A percentile compares a stretch with the other conserved stretches of the same genome.
These are phyloP conservation scores for Microthyrium microscopicum DNA, from an alignment of 2,329 filamentous ascomycete species.

Conservation along the genomic window DNA sequence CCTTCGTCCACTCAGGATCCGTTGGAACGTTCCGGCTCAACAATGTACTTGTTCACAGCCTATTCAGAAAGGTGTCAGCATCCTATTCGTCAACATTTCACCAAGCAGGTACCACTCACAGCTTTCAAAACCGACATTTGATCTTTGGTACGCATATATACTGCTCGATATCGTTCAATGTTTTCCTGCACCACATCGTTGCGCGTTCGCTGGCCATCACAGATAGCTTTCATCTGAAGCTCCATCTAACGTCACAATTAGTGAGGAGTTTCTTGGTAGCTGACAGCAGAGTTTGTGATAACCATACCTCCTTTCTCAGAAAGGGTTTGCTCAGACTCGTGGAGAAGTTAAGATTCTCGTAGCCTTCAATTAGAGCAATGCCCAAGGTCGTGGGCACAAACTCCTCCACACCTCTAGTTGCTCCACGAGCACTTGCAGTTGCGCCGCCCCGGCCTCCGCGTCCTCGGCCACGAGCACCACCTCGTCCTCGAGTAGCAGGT, in stretches of 20 bases:
- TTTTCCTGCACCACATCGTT: conserved; percentile 65
- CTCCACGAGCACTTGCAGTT: conserved; percentile 24
- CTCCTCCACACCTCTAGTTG: conserved; percentile 46
- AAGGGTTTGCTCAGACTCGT: conserved; percentile 91
- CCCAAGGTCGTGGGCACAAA: conserved; percentile 89
- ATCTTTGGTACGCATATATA: conserved; percentile 68
- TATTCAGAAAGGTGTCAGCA: conserved; percentile 9
- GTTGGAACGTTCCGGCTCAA: too few species aligned
- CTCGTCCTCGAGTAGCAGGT: conserved; percentile 14
- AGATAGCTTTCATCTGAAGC: conserved; percentile 89
- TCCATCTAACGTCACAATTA: conserved; percentile 47
- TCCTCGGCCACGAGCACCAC: conserved; percentile 20
- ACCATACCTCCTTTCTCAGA: conserved; percentile 60
- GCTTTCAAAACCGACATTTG: conserved; percentile 48
- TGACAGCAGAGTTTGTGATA: neutral
- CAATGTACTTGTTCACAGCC: conserved; percentile 24
- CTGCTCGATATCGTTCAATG: conserved; percentile 68
- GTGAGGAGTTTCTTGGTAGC: neutral
- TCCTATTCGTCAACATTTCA: neutral
- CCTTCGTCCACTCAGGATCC: too few species aligned
- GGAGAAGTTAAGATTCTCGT: conserved; percentile 85
- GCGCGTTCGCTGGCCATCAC: conserved; percentile 64
- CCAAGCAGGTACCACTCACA: conserved; percentile 19
- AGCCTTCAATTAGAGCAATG: conserved; percentile 81
- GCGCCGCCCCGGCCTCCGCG: conserved; percentile 20